Base-by-base conservation (phyloP, 371 early-diverging fungal species). In the Mortierella sp. region DNA sequence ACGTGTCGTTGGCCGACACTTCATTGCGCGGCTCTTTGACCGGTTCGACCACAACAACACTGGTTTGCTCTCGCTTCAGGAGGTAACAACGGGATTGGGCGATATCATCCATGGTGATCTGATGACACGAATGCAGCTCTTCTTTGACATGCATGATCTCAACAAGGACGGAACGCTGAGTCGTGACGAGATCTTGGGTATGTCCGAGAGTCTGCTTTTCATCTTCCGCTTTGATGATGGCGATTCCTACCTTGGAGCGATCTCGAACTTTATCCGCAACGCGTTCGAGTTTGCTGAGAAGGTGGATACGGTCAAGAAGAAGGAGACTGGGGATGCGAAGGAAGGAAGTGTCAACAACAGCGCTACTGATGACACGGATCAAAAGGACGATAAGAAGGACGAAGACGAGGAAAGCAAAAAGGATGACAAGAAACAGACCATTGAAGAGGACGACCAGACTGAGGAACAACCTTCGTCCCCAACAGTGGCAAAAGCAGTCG, bases 141-240 rank as follows among this genome's bases (percentile, higher is more conserved):
- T 98, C 63, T 97, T 96, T 69, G 83, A 89, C 12, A 76, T 95
- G 59, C 96, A 96, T 64, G 95, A 96, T 65, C 64, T 80, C 11
- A 89, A 94, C 70, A 79, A 84, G 51, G 91, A 94, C 62, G 90
- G 89, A 2, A 81, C 79, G 27, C 78, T 98, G 28, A 87, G 80
- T 55, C 89, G 92, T 34, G 92, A 97, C 41, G 96, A 97, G 64
- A 82, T 95, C n/a, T 81, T 96, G 52, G 90, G 92, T 50, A 80
- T 97, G 48, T 94, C 95, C 1, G 98, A 98, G 75, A 90, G 93
- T 41, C 73, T 98, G 12, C 80, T 97, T 32, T 94, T 92, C 79
- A 79, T 95, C 4, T 88, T 92, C 80, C 82, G 94, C 26, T 72
- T 78, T 31, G 82, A 78, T 6, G 79, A 86, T 41, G 90, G 89